phyloP scores from a whole-genome alignment of 2,329 filamentous ascomycete species.

The Acrocalymma vagum region DNA sequence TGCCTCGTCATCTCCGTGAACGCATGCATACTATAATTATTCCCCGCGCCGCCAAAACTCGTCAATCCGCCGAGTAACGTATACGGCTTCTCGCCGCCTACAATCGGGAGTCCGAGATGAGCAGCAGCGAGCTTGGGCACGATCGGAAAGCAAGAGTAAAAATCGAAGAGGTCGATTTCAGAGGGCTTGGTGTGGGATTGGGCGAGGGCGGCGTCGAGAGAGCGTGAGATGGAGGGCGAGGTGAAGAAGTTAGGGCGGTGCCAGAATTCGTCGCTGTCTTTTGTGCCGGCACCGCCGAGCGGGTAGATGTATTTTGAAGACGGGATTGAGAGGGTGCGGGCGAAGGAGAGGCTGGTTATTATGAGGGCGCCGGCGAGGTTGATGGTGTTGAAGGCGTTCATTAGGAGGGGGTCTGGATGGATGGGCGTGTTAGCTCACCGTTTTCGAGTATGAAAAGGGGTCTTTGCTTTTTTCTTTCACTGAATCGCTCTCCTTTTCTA shows the following conservation, averaged over 20 bases:
- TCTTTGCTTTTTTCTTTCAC: neutral
- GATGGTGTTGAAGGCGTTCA: constrained; percentile 77
- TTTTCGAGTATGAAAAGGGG: neutral
- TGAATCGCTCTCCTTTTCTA: too few species aligned
- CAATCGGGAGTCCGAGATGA: constrained; percentile 64
- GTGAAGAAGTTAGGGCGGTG: constrained; percentile 65
- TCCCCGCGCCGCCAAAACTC: constrained; percentile 74
- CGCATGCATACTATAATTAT: constrained; percentile 75
- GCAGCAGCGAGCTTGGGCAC: constrained; percentile 72
- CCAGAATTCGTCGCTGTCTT: constrained; percentile 70
- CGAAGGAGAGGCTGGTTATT: constrained; percentile 65
- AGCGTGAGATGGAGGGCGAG: constrained; percentile 66
- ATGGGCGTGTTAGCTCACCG: neutral
- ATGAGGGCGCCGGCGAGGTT: constrained; percentile 70
- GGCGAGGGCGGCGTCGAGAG: constrained; percentile 63
- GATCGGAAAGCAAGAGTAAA: constrained; percentile 76
- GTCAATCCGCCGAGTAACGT: constrained; percentile 72
- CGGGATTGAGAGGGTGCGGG: constrained; percentile 63
- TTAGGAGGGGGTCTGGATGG: constrained; percentile 67
- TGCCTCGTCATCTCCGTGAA: constrained; percentile 53
- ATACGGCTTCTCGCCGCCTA: constrained; percentile 57
- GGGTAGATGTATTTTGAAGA: constrained; percentile 69
- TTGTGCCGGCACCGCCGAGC: constrained; percentile 69
- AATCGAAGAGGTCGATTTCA: constrained; percentile 68
- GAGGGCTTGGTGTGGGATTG: constrained; percentile 56